Evolutionary conservation across 768 basidiomycete species (phyloP).

Genomic region (Panaeolus papilionaceus): DNA sequence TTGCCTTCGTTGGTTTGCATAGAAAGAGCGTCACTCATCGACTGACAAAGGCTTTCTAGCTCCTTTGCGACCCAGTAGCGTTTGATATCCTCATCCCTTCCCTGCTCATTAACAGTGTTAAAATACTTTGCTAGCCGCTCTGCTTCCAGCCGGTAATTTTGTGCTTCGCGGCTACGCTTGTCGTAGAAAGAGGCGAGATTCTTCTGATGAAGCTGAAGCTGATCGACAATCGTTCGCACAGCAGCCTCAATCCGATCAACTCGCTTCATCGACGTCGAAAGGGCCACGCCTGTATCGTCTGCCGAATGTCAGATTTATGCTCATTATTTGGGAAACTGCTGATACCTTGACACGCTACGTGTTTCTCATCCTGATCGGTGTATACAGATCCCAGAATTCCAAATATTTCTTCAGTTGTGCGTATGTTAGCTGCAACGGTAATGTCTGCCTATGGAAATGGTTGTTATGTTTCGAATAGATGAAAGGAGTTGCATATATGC

Average conservation of each 20-base stretch:
- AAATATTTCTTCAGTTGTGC: slow-evolving; percentile 17
- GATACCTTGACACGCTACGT: no score
- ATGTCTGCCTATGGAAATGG: slow-evolving; percentile 25
- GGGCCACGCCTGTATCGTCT: background rate
- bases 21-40: background rate
- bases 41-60: background rate
- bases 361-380: background rate
- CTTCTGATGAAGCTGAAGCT: slow-evolving; percentile 16
- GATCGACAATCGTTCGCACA: background rate
- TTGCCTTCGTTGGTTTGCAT: background rate
- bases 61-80: background rate
- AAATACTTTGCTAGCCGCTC: slow-evolving; percentile 22
- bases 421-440: slow-evolving; percentile 20
- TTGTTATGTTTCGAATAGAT: background rate
- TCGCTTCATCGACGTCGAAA: background rate
- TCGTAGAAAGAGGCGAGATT: slow-evolving; percentile 19
- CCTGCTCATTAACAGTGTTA: background rate
- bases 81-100: background rate
- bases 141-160: slow-evolving; percentile 22
- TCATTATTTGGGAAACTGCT: no score
- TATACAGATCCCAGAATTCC: background rate
- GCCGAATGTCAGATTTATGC: slow-evolving; percentile 12
- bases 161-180: slow-evolving; percentile 16
- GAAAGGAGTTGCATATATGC: slow-evolving; percentile 13
- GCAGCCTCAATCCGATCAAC: background rate